Evolutionary conservation across 129 eudicot species (phyloP).

Genomic region (Rutidosis leptorrhynchoides): DNA sequence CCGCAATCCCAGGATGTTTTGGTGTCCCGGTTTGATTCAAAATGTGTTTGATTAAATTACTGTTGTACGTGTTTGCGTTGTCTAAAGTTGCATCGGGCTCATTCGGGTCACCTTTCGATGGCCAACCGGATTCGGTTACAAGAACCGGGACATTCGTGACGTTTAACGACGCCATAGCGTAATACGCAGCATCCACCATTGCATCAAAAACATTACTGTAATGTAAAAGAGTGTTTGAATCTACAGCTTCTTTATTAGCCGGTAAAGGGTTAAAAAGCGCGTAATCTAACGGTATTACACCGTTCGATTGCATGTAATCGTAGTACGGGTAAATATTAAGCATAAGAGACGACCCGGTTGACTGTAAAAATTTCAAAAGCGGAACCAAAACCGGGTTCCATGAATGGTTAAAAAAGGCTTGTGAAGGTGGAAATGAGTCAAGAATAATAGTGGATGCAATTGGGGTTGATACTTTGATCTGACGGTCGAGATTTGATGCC

Average conservation of each 20-base stretch:
- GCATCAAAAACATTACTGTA: constrained; percentile 76
- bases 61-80: constrained; percentile 66
- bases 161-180: constrained; percentile 56
- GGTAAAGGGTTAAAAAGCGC: constrained; percentile 68
- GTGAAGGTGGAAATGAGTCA: constrained; percentile 80
- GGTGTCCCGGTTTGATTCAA: constrained; percentile 71
- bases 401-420: constrained; percentile 67
- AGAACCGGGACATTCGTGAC: constrained; percentile 61
- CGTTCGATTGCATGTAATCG: constrained; percentile 56
- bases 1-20: constrained; percentile 57
- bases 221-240: constrained; percentile 63
- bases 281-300: constrained; percentile 58
- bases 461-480: constrained; percentile 67
- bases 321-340: constrained; percentile 71
- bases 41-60: constrained; percentile 56
- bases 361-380: constrained; percentile 56
- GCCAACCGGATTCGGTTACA: constrained; percentile 79
- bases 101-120: constrained; percentile 62
- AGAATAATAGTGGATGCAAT: constrained; percentile 62
- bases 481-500: constrained; percentile 49
- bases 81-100: constrained; percentile 67
- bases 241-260: constrained; percentile 71
- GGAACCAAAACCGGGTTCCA: constrained; percentile 67
- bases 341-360: constrained; percentile 56
- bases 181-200: constrained; percentile 66